phyloP scores from a whole-genome alignment of 192 early-diverging fungal species.

The Gigaspora rosea region DNA sequence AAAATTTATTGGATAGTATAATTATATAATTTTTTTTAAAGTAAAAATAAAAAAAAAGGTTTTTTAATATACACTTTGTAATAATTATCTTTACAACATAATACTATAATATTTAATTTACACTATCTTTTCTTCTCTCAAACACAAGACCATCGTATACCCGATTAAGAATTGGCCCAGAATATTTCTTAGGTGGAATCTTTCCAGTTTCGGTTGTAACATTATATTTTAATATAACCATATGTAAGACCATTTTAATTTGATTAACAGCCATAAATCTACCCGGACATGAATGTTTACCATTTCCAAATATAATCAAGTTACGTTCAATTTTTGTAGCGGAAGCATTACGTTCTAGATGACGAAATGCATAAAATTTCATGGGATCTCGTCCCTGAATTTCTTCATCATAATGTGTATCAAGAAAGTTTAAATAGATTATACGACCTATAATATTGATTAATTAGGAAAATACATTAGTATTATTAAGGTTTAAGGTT shows the following conservation, averaged over 20 bases:
- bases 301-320: neutral
- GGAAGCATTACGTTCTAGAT: conserved; percentile 18
- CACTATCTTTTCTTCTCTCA: neutral
- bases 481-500: neutral
- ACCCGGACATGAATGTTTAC: neutral
- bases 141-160: neutral
- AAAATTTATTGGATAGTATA: no score
- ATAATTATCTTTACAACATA: no score
- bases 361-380: conserved; percentile 32
- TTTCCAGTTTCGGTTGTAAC: conserved; percentile 7
- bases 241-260: neutral
- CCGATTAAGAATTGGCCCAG: neutral
- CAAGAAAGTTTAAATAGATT: neutral
- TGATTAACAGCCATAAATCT: neutral
- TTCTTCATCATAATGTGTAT: neutral
- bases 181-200: neutral
- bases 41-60: no score
- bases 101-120: no score
- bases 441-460: neutral
- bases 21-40: no score
- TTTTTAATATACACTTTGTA: no score
- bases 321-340: conserved; percentile 14
- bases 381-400: neutral
- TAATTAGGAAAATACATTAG: neutral
- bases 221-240: neutral